Conservation (phyloP, 345 rosid species). For the Combretum micranthum region DNA sequence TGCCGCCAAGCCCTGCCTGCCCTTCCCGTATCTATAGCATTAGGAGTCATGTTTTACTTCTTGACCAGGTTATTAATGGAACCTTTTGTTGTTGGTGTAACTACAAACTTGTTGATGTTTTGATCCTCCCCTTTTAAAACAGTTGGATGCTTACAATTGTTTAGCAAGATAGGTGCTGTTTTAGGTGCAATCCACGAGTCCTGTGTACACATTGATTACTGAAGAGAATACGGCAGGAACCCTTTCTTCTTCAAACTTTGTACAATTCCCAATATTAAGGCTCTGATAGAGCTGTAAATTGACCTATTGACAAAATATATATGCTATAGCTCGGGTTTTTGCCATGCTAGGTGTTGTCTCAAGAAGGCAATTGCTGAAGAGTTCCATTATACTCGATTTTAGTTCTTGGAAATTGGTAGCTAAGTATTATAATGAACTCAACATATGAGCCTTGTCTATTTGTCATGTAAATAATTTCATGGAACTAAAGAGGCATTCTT, state of each 20-base stretch:
- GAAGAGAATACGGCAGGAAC: too few species aligned
- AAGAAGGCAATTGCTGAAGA: too few species aligned
- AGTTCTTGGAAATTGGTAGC: too few species aligned
- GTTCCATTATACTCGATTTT: too few species aligned
- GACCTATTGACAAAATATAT: not conserved
- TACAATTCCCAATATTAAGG: not conserved
- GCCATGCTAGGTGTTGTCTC: too few species aligned
- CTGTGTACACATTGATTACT: conserved; percentile 6
- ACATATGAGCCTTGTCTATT: too few species aligned
- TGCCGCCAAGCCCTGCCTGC: conserved; percentile 85
- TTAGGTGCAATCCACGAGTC: conserved; percentile 1
- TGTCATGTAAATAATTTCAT: too few species aligned
- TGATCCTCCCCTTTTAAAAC: conserved; percentile 20
- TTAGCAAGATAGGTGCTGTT: conserved; percentile 9
- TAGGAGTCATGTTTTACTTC: conserved; percentile 89
- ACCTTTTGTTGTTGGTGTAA: conserved; percentile 75
- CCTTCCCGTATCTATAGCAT: conserved; percentile 81
- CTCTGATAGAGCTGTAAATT: not conserved
- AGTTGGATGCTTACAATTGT: conserved; percentile 7
- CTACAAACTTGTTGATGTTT: conserved; percentile 81
- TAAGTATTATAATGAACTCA: too few species aligned
- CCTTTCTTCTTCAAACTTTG: too few species aligned
- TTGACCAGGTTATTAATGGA: conserved; percentile 88
- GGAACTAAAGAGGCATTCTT: too few species aligned
- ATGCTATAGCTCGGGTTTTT: too few species aligned